These are phyloP conservation scores for Sarocladiaceae sp. DNA, from an alignment of 2,329 filamentous ascomycete genomes.

Conservation along the genomic window DNA sequence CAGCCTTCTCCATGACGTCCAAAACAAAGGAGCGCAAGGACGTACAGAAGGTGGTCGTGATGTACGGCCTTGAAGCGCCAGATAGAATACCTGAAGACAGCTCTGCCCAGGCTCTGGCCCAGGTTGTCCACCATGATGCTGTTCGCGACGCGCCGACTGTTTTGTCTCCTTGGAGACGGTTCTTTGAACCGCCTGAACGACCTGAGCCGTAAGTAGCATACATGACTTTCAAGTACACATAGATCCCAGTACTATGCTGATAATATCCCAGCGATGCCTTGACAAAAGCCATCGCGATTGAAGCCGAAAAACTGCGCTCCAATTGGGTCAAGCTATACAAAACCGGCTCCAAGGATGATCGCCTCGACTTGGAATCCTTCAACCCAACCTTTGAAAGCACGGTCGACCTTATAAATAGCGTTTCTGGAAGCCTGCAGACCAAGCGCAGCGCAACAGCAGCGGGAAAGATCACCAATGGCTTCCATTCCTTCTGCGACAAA, in stretches of 20 bases:
- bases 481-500: conserved; percentile 21
- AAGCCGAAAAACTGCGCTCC: conserved; percentile 11
- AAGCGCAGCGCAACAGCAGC: conserved; percentile 10
- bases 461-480: conserved; percentile 14
- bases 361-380: conserved; percentile 9
- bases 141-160: not conserved
- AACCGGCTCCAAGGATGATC: conserved; percentile 11
- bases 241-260: not conserved
- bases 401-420: conserved; percentile 11
- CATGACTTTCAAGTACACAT: no score
- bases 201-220: not conserved
- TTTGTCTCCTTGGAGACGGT: conserved; percentile 12
- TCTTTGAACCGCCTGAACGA: conserved; percentile 12
- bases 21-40: not conserved
- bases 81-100: not conserved
- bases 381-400: conserved; percentile 13
- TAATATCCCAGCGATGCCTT: conserved; percentile 3
- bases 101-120: conserved; percentile 7
- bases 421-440: conserved; percentile 6
- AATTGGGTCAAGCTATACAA: conserved; percentile 14
- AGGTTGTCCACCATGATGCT: conserved; percentile 11
- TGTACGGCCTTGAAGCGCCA: not conserved
- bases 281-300: conserved; percentile 10
- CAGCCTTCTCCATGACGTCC: not conserved
- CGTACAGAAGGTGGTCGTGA: not conserved